Base-by-base conservation (phyloP, 73 alveolate genomes). In the Uronychia binucleata region DNA sequence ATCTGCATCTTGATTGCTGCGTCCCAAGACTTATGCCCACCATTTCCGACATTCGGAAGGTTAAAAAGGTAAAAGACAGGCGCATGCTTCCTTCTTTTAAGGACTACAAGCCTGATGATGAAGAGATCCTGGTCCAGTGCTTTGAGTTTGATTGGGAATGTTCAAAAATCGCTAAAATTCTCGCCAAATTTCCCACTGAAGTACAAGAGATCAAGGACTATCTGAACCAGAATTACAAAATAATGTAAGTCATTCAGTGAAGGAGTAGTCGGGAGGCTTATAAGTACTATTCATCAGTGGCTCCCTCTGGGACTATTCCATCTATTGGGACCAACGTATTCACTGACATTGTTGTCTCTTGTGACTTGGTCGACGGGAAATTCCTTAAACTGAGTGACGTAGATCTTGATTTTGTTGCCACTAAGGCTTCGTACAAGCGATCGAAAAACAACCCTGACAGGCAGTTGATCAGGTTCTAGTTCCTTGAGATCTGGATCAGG, bases 81-180 rank as follows among this genome's bases (percentile, higher is more conserved):
- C 76, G 76, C 28, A 81, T 8, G 79, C 86, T 26, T 86, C 78
- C 92, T 0, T 14, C 74, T 26, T 88, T 88, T 57, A 79, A 59
- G 11, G 31, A 57, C 59, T 88, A 88, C 34, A 83, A 88, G 77
- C 35, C 31, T 27, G 94, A 88, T 58, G 58, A 83, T 32, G 84
- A 76, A 27, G 83, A 82, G 81, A 77, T 74, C 60, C 31, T 88
- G 26, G 85, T 31, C 8, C 34, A 88, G 14, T 88, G 94, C 81
- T 88, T 88, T 59, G 91, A 88, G 30, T 83, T 81, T 83, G 94
- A 88, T 34, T 88, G 91, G 91, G 74, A 80, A 46, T 88, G 91
- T 82, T 34, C 86, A 35, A 88, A 75, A 81, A 74, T 88, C 34
- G 84, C 57, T 30, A 78, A 59, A 28, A 1, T 86, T 5, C 57